Percentiles rank a stretch among this genome's conserved stretches.
phyloP scores from a whole-genome alignment of 2,329 filamentous ascomycete species.

The Aspergillus glaucus region DNA sequence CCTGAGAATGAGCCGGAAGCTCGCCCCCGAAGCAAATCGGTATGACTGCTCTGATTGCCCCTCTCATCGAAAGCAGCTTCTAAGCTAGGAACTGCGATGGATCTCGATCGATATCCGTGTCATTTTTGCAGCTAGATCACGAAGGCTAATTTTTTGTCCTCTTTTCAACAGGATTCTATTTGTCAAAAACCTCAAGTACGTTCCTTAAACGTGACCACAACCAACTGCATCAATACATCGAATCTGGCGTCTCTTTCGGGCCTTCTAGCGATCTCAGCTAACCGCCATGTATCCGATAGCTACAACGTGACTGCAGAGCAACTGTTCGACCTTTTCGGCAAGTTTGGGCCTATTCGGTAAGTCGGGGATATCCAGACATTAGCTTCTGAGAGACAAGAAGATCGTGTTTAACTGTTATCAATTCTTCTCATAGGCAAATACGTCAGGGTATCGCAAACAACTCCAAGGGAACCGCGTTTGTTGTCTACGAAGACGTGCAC shows the following conservation, averaged over 20 bases:
- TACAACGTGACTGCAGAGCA: conserved; percentile 99
- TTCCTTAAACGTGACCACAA: conserved; percentile 14
- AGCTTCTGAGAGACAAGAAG: conserved; percentile 2
- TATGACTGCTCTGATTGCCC: conserved; percentile 45
- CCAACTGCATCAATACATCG: neutral
- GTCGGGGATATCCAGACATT: conserved; percentile 24
- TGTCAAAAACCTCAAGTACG: conserved; percentile 97
- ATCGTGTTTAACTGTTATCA: conserved; percentile 7
- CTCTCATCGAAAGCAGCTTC: conserved; percentile 15
- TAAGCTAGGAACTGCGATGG: conserved; percentile 3
- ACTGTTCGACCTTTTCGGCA: conserved; percentile 97
- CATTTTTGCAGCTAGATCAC: neutral
- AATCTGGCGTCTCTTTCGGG: neutral
- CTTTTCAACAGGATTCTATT: conserved; percentile 78
- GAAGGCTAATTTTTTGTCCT: neutral
- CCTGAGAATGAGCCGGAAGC: conserved; percentile 56
- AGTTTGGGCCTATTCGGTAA: conserved; percentile 92
- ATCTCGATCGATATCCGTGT: neutral
- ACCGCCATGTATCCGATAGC: conserved; percentile 46
- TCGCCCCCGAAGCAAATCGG: conserved; percentile 99
- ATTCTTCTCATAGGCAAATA: conserved; percentile 66
- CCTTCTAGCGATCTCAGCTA: conserved; percentile 4
- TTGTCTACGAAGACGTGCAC: conserved; percentile 98
- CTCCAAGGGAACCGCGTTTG: conserved; percentile 97
- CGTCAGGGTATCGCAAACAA: conserved; percentile 95